Percentiles rank a stretch among this genome's conserved stretches.
These are phyloP conservation scores for Rhodotorula sp. DNA, from an alignment of 1,284 basidiomycete species.

Conservation along the genomic window DNA sequence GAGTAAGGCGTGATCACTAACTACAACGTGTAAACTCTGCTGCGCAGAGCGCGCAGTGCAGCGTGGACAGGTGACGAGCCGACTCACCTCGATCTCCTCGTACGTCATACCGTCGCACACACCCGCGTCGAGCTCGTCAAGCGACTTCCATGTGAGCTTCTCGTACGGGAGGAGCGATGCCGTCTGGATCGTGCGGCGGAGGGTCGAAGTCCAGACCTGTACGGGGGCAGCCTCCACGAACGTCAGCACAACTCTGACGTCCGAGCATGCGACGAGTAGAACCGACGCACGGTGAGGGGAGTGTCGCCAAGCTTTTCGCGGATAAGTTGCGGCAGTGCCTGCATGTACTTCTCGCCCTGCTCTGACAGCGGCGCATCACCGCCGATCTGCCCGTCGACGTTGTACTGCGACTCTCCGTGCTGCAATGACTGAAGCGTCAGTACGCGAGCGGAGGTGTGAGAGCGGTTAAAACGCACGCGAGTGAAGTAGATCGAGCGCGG, in stretches of 20 bases:
- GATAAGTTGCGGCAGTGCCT: slow-evolving; percentile 81
- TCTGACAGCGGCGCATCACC: slow-evolving; percentile 87
- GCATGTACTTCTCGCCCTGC: slow-evolving; percentile 81
- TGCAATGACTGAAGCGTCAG: not conserved
- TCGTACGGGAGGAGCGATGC: slow-evolving; percentile 77
- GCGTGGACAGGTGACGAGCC: no score
- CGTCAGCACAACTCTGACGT: not conserved
- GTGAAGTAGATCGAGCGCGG: slow-evolving; percentile 97
- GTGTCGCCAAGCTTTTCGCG: slow-evolving; percentile 88
- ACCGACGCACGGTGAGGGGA: slow-evolving; percentile 69
- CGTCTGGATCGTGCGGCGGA: slow-evolving; percentile 90
- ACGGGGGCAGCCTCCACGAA: not conserved
- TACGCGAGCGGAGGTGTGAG: not conserved
- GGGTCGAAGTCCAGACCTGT: slow-evolving; percentile 93
- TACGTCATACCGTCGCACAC: slow-evolving; percentile 99
- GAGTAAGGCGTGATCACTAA: not conserved
- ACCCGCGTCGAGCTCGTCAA: slow-evolving; percentile 97
- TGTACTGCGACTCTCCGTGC: slow-evolving; percentile 98
- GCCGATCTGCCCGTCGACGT: slow-evolving; percentile 95
- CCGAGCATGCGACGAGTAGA: not conserved
- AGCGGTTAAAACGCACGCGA: slow-evolving; percentile 61
- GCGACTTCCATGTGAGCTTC: slow-evolving; percentile 96
- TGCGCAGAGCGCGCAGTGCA: no score
- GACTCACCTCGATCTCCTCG: slow-evolving; percentile 86
- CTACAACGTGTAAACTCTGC: no score